Conservation (phyloP, 768 basidiomycete species). For the Myochromella boudieri region DNA sequence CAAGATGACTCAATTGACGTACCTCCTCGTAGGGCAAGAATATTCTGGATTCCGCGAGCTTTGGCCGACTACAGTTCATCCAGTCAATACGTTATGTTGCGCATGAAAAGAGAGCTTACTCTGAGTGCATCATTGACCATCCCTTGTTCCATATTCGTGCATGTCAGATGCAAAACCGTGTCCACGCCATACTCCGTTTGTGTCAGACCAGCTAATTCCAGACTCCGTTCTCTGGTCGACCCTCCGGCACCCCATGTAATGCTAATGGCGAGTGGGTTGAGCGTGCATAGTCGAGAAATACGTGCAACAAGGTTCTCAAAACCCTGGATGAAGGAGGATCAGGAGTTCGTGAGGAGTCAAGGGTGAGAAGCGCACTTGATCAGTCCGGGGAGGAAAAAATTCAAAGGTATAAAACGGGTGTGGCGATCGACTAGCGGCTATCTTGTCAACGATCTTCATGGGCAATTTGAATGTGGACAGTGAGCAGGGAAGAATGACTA, state of each 20-base stretch:
- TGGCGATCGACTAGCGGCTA: constrained; percentile 40
- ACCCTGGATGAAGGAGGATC: constrained; percentile 49
- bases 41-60: constrained; percentile 78
- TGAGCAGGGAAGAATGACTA: neutral
- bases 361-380: constrained; percentile 52
- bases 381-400: constrained; percentile 95
- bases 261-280: constrained; percentile 83
- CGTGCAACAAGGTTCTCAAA: constrained; percentile 90
- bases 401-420: constrained; percentile 92
- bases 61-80: constrained; percentile 61
- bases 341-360: neutral
- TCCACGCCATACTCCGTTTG: constrained; percentile 77
- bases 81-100: constrained; percentile 1
- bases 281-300: constrained; percentile 74
- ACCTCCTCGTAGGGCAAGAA: constrained; percentile 93
- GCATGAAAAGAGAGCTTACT: constrained; percentile 49
- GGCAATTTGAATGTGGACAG: neutral
- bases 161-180: constrained; percentile 92
- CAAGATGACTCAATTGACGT: constrained; percentile 15
- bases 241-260: constrained; percentile 99
- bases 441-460: constrained; percentile 79
- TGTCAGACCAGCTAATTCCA: constrained; percentile 81
- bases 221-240: constrained; percentile 79
- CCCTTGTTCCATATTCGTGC: constrained; percentile 93
- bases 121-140: constrained; percentile 83